Evolutionary conservation across 1,139 yeast genomes (phyloP).

Genomic region (Suhomyces terraborum): DNA sequence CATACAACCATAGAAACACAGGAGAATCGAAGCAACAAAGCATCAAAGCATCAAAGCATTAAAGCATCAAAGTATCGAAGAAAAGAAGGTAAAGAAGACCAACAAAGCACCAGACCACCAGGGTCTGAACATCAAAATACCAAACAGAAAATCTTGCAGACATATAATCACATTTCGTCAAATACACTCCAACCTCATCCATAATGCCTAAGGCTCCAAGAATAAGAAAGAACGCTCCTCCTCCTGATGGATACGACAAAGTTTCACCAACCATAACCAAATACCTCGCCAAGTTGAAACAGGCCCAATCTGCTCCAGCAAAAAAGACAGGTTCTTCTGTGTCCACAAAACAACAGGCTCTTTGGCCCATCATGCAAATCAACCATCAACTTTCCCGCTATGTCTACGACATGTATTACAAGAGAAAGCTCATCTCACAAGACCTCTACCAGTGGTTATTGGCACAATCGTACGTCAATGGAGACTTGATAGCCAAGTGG

Average conservation of each 20-base stretch:
- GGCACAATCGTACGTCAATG: slow-evolving; percentile 67
- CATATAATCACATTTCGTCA: no score
- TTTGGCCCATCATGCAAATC: slow-evolving; percentile 74
- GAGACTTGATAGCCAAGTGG: slow-evolving; percentile 84
- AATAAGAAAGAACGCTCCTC: slow-evolving; percentile 25
- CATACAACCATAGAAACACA: no score
- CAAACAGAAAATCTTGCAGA: no score
- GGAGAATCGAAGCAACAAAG: no score
- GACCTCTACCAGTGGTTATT: slow-evolving; percentile 80
- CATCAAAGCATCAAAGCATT: no score
- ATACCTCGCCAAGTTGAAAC: slow-evolving; percentile 61
- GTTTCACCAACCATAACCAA: slow-evolving; percentile 71
- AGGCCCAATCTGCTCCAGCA: slow-evolving; percentile 46
- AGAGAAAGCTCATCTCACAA: slow-evolving; percentile 62
- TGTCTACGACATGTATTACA: slow-evolving; percentile 72
- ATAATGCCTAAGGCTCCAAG: slow-evolving; percentile 18
- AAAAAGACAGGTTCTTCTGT: slow-evolving; percentile 20
- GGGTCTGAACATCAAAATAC: no score
- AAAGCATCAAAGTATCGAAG: no score
- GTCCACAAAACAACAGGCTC: slow-evolving; percentile 50
- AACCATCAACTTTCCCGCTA: slow-evolving; percentile 79
- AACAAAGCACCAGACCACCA: no score
- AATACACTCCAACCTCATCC: neutral
- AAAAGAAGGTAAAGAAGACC: no score
- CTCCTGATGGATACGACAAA: slow-evolving; percentile 78